Conservation (phyloP, 1,284 basidiomycete genomes). For the Ganoderma sp. region DNA sequence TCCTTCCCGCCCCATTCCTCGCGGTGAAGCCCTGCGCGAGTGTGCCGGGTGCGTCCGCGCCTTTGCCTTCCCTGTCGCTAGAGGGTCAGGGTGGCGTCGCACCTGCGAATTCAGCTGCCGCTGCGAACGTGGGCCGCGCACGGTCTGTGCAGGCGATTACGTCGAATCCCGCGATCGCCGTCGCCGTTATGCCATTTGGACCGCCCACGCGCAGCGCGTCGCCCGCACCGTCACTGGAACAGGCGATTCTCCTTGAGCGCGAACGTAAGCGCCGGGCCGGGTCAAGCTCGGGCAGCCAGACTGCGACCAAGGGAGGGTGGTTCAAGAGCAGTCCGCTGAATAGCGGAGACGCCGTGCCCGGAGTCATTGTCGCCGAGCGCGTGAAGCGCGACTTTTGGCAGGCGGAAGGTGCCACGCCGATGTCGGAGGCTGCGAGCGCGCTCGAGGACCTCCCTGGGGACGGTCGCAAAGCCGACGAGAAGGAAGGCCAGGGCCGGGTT, state of each 20-base stretch:
- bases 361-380: conserved; percentile 50
- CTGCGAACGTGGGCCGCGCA: conserved; percentile 19
- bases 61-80: background rate
- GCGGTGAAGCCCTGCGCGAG: conserved; percentile 2
- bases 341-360: conserved; percentile 44
- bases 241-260: conserved; percentile 62
- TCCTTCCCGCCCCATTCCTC: background rate
- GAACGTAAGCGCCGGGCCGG: conserved; percentile 58
- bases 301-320: conserved; percentile 53
- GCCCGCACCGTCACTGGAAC: conserved; percentile 62
- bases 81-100: conserved; percentile 16
- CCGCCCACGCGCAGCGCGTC: conserved; percentile 46
- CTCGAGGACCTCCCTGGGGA: conserved; percentile 4
- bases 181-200: conserved; percentile 28
- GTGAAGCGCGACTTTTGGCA: conserved; percentile 41
- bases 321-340: conserved; percentile 75
- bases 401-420: background rate
- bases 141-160: conserved; percentile 15
- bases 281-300: conserved; percentile 35
- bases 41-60: conserved; percentile 2
- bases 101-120: conserved; percentile 10
- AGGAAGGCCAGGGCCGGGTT: conserved; percentile 43
- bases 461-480: conserved; percentile 30
- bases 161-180: conserved; percentile 18
- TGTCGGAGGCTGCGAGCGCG: conserved; percentile 5